These are phyloP conservation scores for Xylaria telfairii DNA, from an alignment of 495 filamentous ascomycete genomes.

Conservation along the genomic window DNA sequence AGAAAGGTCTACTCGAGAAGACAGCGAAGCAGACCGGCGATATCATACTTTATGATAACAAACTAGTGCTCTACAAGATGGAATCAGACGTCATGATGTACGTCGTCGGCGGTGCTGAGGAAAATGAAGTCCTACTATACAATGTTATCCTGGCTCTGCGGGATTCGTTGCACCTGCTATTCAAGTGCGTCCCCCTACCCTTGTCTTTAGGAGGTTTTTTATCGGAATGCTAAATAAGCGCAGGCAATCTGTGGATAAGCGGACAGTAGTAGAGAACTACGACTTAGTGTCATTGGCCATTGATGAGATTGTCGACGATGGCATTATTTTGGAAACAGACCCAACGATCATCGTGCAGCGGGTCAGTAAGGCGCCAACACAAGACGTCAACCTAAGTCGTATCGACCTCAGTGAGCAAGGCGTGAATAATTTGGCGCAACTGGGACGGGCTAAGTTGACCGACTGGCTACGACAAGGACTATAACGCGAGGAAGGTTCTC, in stretches of 20 bases:
- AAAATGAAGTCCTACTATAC: slow-evolving; percentile 97
- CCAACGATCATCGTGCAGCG: slow-evolving; percentile 88
- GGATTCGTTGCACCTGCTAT: slow-evolving; percentile 86
- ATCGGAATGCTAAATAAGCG: slow-evolving; percentile 15
- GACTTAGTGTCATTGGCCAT: slow-evolving; percentile 88
- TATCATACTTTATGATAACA: slow-evolving; percentile 95
- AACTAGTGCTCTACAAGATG: slow-evolving; percentile 95
- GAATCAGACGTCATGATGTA: slow-evolving; percentile 98
- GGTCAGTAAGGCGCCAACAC: slow-evolving; percentile 88
- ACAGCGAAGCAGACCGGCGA: slow-evolving; percentile 94
- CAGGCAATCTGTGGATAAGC: slow-evolving; percentile 93
- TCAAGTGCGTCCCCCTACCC: slow-evolving; percentile 72
- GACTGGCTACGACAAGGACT: slow-evolving; percentile 87
- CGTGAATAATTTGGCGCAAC: slow-evolving; percentile 91
- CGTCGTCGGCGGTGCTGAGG: slow-evolving; percentile 87
- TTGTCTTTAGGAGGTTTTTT: background rate
- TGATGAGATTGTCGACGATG: slow-evolving; percentile 96
- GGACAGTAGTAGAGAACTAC: slow-evolving; percentile 97
- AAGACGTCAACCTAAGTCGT: slow-evolving; percentile 88
- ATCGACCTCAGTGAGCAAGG: slow-evolving; percentile 97
- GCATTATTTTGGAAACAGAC: slow-evolving; percentile 96
- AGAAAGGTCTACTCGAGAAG: slow-evolving; percentile 95
- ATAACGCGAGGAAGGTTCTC: slow-evolving; percentile 39
- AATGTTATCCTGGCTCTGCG: slow-evolving; percentile 87
- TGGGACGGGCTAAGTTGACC: slow-evolving; percentile 89